A percentile compares a stretch with the other conserved stretches of the same genome.
These are phyloP conservation scores for Adenanthera pavonina DNA, from an alignment of 306 rosid genomes.

Conservation along the genomic window DNA sequence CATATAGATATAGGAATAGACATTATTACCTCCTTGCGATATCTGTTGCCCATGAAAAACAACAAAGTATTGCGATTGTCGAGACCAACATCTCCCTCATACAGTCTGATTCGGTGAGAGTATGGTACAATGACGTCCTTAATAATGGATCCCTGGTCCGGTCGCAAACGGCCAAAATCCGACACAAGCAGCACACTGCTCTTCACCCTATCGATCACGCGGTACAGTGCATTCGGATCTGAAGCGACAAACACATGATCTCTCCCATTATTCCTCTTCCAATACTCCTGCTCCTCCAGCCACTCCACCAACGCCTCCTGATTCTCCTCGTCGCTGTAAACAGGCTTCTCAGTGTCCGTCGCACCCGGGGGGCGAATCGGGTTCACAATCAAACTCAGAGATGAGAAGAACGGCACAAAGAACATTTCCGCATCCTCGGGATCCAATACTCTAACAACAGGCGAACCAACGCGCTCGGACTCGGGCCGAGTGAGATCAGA, in stretches of 20 bases:
- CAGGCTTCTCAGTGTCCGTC: slow-evolving; percentile 45
- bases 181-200: slow-evolving; percentile 72
- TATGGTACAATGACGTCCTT: slow-evolving; percentile 90
- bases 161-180: slow-evolving; percentile 81
- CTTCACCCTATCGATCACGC: slow-evolving; percentile 67
- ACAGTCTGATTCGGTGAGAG: slow-evolving; percentile 73
- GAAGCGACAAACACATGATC: slow-evolving; percentile 92
- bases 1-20: not conserved
- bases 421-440: slow-evolving; percentile 91
- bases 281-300: slow-evolving; percentile 80
- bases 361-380: slow-evolving; percentile 55
- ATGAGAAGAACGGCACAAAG: slow-evolving; percentile 85
- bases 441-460: slow-evolving; percentile 62
- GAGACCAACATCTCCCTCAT: slow-evolving; percentile 57
- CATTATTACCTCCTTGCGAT: slow-evolving; percentile 81
- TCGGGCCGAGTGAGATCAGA: slow-evolving; percentile 63
- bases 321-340: slow-evolving; percentile 81
- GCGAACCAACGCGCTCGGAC: slow-evolving; percentile 59
- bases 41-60: slow-evolving; percentile 96
- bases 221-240: slow-evolving; percentile 86
- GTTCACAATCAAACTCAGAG: slow-evolving; percentile 75
- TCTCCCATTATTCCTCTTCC: slow-evolving; percentile 78
- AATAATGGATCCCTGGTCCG: slow-evolving; percentile 84
- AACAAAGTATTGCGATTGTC: slow-evolving; percentile 66
- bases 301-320: slow-evolving; percentile 84